Base-by-base conservation (phyloP, 768 basidiomycete genomes). In the Mycena galopus region DNA sequence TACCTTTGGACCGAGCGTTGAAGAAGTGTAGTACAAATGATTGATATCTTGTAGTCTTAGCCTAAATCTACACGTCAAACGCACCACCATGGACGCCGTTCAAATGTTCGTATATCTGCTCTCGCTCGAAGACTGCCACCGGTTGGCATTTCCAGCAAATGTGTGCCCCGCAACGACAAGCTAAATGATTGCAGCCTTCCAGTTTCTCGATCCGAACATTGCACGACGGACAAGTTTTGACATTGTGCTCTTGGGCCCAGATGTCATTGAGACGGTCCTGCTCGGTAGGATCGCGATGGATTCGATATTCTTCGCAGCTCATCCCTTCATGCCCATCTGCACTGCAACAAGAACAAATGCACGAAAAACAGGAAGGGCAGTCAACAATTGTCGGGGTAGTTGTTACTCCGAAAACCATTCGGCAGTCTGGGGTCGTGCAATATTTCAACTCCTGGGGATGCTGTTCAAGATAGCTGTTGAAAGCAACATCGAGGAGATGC, bases 351-450 rank as follows among this genome's bases (percentile, higher is more conserved):
- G 57, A 58, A 25, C 57, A 58, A 37, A 33, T 58, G 57, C 33
- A 4, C 19, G 57, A 58, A 58, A 58, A 58, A 37, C 57, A 58
- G 16, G 57, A 58, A 21, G 57, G 57, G 17, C 57, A 58, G 57
- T 58, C 57, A 11, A 58, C 57, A 33, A 58, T 21, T 5, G 30
- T 21, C 19, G 57, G 33, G 7, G 57, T 58, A 33, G 32, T 58
- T 35, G 57, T 33, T 27, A 33, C n/a, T 25, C 86, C 82, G 80
- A 94, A 94, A 4, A 93, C 87, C 73, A 92, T 90, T 7, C 82
- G 84, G 77, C 93, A 94, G 77, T 93, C 92, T 0, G 94, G 90
- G 0, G 92, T 93, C 2, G 89, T 90, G 80, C 94, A 94, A 72
- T 91, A 90, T 65, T 87, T 86, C 77, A 90, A 90, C 53, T 90